These are phyloP conservation scores for Cystoderma amianthinum DNA, from an alignment of 768 basidiomycete species.

Conservation along the genomic window DNA sequence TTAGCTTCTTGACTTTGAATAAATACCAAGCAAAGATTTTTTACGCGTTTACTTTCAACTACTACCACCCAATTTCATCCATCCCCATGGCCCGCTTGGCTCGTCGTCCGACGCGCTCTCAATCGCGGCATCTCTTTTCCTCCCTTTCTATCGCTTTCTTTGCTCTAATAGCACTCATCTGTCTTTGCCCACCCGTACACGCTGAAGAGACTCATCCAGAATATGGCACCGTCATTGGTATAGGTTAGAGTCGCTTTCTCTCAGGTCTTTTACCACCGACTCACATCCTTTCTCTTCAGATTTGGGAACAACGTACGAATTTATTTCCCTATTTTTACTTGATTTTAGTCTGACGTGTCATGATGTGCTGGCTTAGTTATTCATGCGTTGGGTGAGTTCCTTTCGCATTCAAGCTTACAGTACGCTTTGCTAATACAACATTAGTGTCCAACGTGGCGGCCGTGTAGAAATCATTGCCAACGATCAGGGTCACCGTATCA, in stretches of 20 bases:
- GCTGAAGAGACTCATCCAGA: constrained; percentile 44
- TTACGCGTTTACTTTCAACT: not conserved
- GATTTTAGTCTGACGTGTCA: not conserved
- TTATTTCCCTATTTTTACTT: not conserved
- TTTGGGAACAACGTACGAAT: constrained; percentile 67
- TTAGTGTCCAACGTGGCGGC: constrained; percentile 40
- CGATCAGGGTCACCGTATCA: constrained; percentile 85
- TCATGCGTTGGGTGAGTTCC: constrained; percentile 48
- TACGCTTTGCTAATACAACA: no score
- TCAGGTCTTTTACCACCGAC: not conserved
- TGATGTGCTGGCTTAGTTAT: constrained; percentile 38
- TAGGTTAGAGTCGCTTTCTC: constrained; percentile 36
- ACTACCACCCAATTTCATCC: no score
- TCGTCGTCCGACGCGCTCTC: constrained; percentile 2
- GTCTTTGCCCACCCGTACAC: constrained; percentile 54
- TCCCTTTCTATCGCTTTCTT: constrained; percentile 42
- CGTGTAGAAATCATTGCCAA: constrained; percentile 79
- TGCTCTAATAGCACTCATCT: constrained; percentile 53
- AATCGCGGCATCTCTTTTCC: constrained; percentile 10
- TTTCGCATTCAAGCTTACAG: not conserved
- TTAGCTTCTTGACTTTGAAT: not conserved
- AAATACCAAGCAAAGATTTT: not conserved
- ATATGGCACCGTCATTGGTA: constrained; percentile 81
- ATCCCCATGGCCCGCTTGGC: not conserved
- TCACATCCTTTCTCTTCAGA: constrained; percentile 29